Evolutionary conservation across 805 yeast genomes (phyloP).

Genomic region (Metschnikowia vanudenii): DNA sequence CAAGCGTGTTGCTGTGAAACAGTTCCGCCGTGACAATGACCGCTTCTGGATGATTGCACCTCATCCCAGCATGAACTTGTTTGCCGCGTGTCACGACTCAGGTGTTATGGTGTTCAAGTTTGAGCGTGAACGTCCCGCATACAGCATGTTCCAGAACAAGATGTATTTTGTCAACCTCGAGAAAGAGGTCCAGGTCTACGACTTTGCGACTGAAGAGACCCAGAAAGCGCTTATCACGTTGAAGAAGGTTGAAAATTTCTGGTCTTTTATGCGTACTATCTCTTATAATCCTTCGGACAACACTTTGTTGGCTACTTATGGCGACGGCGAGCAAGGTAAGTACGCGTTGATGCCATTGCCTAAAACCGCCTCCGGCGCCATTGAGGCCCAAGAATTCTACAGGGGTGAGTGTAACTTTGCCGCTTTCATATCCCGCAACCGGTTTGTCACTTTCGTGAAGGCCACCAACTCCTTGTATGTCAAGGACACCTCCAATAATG

Average conservation of each 20-base stretch:
- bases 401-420: constrained; percentile 86
- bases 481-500: constrained; percentile 75
- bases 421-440: constrained; percentile 87
- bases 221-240: constrained; percentile 79
- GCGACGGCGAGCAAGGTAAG: constrained; percentile 61
- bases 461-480: constrained; percentile 68
- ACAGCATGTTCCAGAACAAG: constrained; percentile 66
- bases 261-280: constrained; percentile 81
- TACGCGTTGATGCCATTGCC: constrained; percentile 80
- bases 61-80: constrained; percentile 87
- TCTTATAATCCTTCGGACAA: constrained; percentile 93
- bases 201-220: constrained; percentile 59
- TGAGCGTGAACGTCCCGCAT: constrained; percentile 97
- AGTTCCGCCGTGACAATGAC: constrained; percentile 89
- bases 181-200: constrained; percentile 81
- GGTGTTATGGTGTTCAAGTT: constrained; percentile 98
- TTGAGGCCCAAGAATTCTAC: constrained; percentile 79
- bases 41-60: constrained; percentile 90
- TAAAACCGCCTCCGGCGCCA: constrained; percentile 87
- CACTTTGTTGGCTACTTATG: constrained; percentile 78
- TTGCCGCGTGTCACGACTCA: constrained; percentile 95
- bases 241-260: constrained; percentile 78
- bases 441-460: constrained; percentile 80
- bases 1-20: constrained; percentile 89
- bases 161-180: constrained; percentile 77